Conservation (phyloP, 2,329 filamentous ascomycete species). For the Colletotrichum lentis region DNA sequence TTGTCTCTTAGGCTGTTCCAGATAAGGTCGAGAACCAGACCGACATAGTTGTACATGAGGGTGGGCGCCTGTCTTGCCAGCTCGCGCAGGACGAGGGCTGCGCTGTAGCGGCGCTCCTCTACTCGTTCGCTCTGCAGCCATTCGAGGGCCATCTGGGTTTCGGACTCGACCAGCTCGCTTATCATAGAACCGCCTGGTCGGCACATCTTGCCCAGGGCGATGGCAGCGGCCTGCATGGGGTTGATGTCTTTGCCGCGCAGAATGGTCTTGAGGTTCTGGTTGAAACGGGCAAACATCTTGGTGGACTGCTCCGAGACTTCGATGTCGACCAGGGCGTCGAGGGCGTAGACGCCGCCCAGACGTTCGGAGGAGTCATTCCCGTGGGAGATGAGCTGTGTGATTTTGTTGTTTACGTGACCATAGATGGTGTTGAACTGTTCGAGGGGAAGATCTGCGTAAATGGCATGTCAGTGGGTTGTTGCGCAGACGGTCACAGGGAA, state of each 20-base stretch:
- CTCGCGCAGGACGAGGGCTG: slow-evolving; percentile 89
- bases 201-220: slow-evolving; percentile 88
- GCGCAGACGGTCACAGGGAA: not conserved
- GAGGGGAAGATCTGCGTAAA: slow-evolving; percentile 71
- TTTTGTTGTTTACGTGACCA: slow-evolving; percentile 64
- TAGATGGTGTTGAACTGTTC: slow-evolving; percentile 76
- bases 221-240: slow-evolving; percentile 89
- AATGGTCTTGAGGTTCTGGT: slow-evolving; percentile 86
- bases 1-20: slow-evolving; percentile 93
- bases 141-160: slow-evolving; percentile 94
- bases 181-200: slow-evolving; percentile 92
- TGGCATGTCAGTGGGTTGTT: slow-evolving; percentile 19
- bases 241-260: slow-evolving; percentile 89
- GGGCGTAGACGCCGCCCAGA: slow-evolving; percentile 88
- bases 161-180: slow-evolving; percentile 93
- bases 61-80: slow-evolving; percentile 93
- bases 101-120: slow-evolving; percentile 91
- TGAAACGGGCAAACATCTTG: slow-evolving; percentile 89
- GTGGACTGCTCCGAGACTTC: slow-evolving; percentile 92
- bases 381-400: slow-evolving; percentile 77
- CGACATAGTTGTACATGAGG: slow-evolving; percentile 92
- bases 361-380: slow-evolving; percentile 87
- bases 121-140: slow-evolving; percentile 96
- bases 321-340: slow-evolving; percentile 94
- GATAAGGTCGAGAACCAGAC: slow-evolving; percentile 93